These are phyloP conservation scores for Aureococcus anophagefferens DNA, from an alignment of 108 stramenopile species.

Conservation along the genomic window DNA sequence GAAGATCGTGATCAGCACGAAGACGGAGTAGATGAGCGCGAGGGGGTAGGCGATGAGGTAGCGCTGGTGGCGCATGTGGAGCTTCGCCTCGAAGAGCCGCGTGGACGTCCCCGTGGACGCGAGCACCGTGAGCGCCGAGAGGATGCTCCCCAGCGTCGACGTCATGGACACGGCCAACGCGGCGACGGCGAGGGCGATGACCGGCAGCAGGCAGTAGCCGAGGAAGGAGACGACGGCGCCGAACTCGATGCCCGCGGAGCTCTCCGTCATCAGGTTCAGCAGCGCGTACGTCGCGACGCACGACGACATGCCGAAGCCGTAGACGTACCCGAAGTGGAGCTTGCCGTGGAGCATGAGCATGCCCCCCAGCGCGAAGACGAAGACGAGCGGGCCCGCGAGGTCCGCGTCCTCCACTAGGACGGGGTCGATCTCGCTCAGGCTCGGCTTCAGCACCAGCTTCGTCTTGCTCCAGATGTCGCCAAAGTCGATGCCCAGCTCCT, in stretches of 20 bases:
- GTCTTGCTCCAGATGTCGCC: slow-evolving; percentile 87
- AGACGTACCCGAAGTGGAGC: slow-evolving; percentile 95
- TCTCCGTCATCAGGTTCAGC: slow-evolving; percentile 71
- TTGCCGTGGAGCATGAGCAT: slow-evolving; percentile 84
- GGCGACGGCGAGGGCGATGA: slow-evolving; percentile 80
- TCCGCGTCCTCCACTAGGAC: slow-evolving; percentile 68
- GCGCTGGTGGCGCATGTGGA: slow-evolving; percentile 75
- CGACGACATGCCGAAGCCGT: slow-evolving; percentile 68
- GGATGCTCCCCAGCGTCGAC: slow-evolving; percentile 57
- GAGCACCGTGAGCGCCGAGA: slow-evolving; percentile 67
- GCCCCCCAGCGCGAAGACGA: slow-evolving; percentile 71
- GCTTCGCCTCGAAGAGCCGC: slow-evolving; percentile 79
- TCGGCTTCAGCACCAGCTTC: slow-evolving; percentile 67
- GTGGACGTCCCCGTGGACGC: slow-evolving; percentile 84
- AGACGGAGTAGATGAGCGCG: slow-evolving; percentile 86
- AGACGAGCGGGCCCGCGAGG: slow-evolving; percentile 88
- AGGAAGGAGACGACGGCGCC: slow-evolving; percentile 69
- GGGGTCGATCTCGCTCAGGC: slow-evolving; percentile 8
- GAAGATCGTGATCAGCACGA: slow-evolving; percentile 97
- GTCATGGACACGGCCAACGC: slow-evolving; percentile 61
- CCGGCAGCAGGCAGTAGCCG: slow-evolving; percentile 92
- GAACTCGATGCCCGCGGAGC: slow-evolving; percentile 47
- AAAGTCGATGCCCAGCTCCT: slow-evolving; percentile 92
- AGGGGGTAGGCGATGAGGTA: slow-evolving; percentile 95
- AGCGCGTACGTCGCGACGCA: slow-evolving; percentile 75